A percentile compares a stretch with the other conserved stretches of the same genome.
Conservation (phyloP, 73 alveolate genomes). For the Diophrys appendiculata region DNA sequence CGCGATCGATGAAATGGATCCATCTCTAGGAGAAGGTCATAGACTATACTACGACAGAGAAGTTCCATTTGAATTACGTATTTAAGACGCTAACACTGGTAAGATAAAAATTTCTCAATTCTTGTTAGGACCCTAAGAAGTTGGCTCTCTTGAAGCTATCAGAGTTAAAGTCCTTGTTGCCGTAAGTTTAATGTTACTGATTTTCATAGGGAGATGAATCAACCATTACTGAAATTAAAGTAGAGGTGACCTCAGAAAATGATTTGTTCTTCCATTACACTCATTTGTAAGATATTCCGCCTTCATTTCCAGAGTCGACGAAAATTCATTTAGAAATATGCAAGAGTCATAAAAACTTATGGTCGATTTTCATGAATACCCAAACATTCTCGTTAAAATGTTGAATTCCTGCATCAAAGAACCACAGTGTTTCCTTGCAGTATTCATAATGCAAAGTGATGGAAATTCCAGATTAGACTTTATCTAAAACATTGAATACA, state of each 20-base stretch:
- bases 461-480: slow-evolving; percentile 90
- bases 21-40: slow-evolving; percentile 89
- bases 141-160: slow-evolving; percentile 84
- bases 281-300: slow-evolving; percentile 19
- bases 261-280: slow-evolving; percentile 93
- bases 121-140: slow-evolving; percentile 75
- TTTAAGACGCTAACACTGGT: slow-evolving; percentile 65
- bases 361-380: slow-evolving; percentile 84
- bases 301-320: slow-evolving; percentile 56
- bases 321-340: slow-evolving; percentile 65
- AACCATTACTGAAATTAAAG: slow-evolving; percentile 53
- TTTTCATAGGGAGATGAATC: slow-evolving; percentile 62
- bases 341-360: slow-evolving; percentile 86
- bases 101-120: not conserved
- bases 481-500: slow-evolving; percentile 88
- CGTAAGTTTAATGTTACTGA: slow-evolving; percentile 11
- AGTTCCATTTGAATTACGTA: slow-evolving; percentile 89
- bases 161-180: slow-evolving; percentile 54
- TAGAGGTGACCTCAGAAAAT: slow-evolving; percentile 92
- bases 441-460: slow-evolving; percentile 87
- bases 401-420: slow-evolving; percentile 90
- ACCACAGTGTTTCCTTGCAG: slow-evolving; percentile 91
- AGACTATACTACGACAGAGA: slow-evolving; percentile 83
- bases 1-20: slow-evolving; percentile 95
- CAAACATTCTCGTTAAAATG: slow-evolving; percentile 81